Base-by-base conservation (phyloP, 1,284 basidiomycete genomes). In the Thelephora terrestris region DNA sequence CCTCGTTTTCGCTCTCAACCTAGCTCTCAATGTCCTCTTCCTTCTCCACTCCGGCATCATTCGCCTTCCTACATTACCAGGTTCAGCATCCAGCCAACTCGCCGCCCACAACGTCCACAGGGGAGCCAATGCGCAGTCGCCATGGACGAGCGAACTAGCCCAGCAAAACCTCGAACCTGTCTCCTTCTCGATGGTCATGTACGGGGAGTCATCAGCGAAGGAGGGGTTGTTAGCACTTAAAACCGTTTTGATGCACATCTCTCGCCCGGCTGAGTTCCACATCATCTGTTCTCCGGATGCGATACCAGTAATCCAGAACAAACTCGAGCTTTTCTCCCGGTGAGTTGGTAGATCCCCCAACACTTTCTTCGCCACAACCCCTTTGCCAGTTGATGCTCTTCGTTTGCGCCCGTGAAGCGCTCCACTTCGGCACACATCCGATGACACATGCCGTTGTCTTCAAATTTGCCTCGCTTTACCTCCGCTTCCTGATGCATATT, bases 181-280 rank as follows among this genome's bases (percentile, higher is more conserved):
- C 18, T 42, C 38, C 9, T 49, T 49, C 38, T 44, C 48, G 10
- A 25, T 49, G 17, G 48, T 49, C 18, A 49, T 38, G 44, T 38
- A 35, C 38, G 48, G 44, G 10, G 29, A 42, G 16, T 18, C 27
- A 9, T 34, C 32, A 2, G 48, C 48, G 3, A 46, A 20, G 9
- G 48, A 49, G 34, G 48, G 48, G 5, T 36, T 46, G 32, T 18
- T 49, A 7, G 48, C 48, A 7, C 44, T 49, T 7, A 49, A 49
- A 18, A 35, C 48, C 5, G 44, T 43, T 16, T n/a, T 46, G 17
- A 49, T 49, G 48, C 48, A 49, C 21, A 35, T 46, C 7, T 46
- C 48, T 16, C 23, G 48, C 16, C 48, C 48, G 6, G 35, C 48
- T 4, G 48, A 46, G n/a, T 49, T 49, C 25, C 48, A 49, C 32